Percentiles rank a stretch among this genome's conserved stretches.
Evolutionary conservation across 441 rosid genomes (phyloP).

Genomic region (Arabidopsis hybrid): DNA sequence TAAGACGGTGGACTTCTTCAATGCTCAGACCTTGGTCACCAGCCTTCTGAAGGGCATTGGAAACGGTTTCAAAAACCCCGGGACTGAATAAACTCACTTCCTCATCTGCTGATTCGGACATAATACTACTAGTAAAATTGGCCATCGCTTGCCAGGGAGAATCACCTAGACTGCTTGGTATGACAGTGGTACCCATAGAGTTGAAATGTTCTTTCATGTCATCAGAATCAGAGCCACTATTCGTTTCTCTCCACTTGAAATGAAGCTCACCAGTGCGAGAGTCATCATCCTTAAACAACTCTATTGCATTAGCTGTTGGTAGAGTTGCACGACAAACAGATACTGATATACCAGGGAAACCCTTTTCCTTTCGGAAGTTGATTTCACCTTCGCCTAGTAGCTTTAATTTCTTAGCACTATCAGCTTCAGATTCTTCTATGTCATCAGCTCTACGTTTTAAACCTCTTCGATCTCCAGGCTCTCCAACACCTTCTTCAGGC

Average conservation of each 20-base stretch:
- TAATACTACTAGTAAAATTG: slow-evolving; percentile 57
- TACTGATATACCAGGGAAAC: slow-evolving; percentile 88
- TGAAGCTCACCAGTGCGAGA: slow-evolving; percentile 51
- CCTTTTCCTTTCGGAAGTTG: slow-evolving; percentile 87
- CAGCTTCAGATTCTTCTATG: slow-evolving; percentile 57
- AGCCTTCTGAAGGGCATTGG: slow-evolving; percentile 74
- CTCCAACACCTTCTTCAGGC: slow-evolving; percentile 95
- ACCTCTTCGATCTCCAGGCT: slow-evolving; percentile 84
- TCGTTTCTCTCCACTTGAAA: slow-evolving; percentile 41
- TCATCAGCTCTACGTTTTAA: slow-evolving; percentile 76
- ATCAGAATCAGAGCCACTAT: slow-evolving; percentile 50
- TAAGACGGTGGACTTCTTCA: slow-evolving; percentile 63
- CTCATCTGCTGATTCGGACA: slow-evolving; percentile 51
- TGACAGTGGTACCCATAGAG: slow-evolving; percentile 48
- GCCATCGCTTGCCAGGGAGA: slow-evolving; percentile 87
- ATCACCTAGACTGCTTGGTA: slow-evolving; percentile 51
- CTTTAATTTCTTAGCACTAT: slow-evolving; percentile 71
- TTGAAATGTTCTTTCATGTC: slow-evolving; percentile 52
- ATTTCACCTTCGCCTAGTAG: slow-evolving; percentile 75
- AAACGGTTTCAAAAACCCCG: slow-evolving; percentile 59
- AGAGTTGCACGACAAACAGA: slow-evolving; percentile 59
- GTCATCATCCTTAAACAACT: slow-evolving; percentile 58
- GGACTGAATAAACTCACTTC: slow-evolving; percentile 51
- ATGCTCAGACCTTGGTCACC: slow-evolving; percentile 93
- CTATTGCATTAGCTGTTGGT: slow-evolving; percentile 54